Percentiles rank a stretch among this genome's conserved stretches.
These are phyloP conservation scores for Mortierella sp. DNA, from an alignment of 371 early-diverging fungal genomes.

Conservation along the genomic window DNA sequence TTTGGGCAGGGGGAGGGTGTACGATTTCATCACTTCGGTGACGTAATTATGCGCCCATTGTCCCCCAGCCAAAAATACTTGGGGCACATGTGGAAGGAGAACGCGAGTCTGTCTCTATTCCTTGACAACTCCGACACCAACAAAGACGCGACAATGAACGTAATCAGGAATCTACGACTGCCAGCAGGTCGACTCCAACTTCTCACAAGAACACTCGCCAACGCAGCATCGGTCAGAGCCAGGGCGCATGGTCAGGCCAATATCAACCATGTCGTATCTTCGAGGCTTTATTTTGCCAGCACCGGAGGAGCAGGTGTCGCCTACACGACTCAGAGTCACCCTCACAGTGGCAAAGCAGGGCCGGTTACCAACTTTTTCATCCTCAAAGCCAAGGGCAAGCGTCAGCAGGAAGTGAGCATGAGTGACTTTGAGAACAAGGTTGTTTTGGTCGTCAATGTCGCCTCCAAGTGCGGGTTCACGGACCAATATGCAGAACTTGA, in stretches of 20 bases:
- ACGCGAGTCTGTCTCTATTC: no score
- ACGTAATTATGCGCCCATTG: no score
- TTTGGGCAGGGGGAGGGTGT: no score
- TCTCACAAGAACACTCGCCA: background rate
- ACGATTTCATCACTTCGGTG: no score
- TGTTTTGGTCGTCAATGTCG: constrained; percentile 94
- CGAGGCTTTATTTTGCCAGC: background rate
- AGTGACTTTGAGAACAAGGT: constrained; percentile 75
- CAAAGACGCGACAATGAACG: background rate
- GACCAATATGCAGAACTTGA: constrained; percentile 88
- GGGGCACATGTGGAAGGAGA: no score
- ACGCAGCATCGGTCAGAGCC: background rate
- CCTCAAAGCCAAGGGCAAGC: constrained; percentile 64
- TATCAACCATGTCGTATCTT: background rate
- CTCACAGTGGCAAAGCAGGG: background rate
- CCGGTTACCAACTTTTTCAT: constrained; percentile 61
- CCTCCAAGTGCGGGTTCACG: constrained; percentile 96
- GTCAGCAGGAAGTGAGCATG: constrained; percentile 64
- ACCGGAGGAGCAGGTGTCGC: background rate
- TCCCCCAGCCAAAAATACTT: no score
- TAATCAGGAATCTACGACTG: background rate
- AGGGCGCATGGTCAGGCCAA: background rate
- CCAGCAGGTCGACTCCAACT: background rate
- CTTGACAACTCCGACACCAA: background rate
- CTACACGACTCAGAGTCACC: background rate